phyloP scores from a whole-genome alignment of 345 rosid genomes.

The Mercurialis annua region DNA sequence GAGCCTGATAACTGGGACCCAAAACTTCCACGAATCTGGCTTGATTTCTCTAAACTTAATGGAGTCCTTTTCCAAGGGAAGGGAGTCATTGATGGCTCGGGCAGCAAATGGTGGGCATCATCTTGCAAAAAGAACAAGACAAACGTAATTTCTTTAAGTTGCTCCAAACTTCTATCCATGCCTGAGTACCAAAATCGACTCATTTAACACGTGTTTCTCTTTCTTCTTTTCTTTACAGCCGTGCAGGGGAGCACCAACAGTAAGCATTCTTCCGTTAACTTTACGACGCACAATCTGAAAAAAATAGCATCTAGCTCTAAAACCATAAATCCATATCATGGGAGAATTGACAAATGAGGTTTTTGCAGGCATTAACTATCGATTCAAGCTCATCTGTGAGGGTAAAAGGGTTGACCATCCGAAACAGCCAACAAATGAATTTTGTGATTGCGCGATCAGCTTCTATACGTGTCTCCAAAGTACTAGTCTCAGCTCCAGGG shows the following conservation, averaged over 20 bases:
- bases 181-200: constrained; percentile 12
- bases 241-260: constrained; percentile 88
- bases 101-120: constrained; percentile 98
- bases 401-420: constrained; percentile 74
- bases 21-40: constrained; percentile 61
- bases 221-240: constrained; percentile 54
- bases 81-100: constrained; percentile 95
- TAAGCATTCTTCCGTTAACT: constrained; percentile 32
- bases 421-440: constrained; percentile 95
- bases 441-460: constrained; percentile 66
- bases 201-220: constrained; percentile 24
- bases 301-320: constrained; percentile 2
- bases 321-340: background rate
- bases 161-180: constrained; percentile 4
- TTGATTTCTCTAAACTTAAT: constrained; percentile 71
- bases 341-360: constrained; percentile 20
- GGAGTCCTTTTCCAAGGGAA: constrained; percentile 74
- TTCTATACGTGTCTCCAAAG: constrained; percentile 57
- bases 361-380: constrained; percentile 80
- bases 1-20: constrained; percentile 93
- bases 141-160: constrained; percentile 2
- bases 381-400: constrained; percentile 74
- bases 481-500: constrained; percentile 70
- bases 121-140: constrained; percentile 90
- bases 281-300: constrained; percentile 14